These are phyloP conservation scores for Immersiporthe knoxdaviesiana DNA, from an alignment of 2,329 filamentous ascomycete species.

Conservation along the genomic window DNA sequence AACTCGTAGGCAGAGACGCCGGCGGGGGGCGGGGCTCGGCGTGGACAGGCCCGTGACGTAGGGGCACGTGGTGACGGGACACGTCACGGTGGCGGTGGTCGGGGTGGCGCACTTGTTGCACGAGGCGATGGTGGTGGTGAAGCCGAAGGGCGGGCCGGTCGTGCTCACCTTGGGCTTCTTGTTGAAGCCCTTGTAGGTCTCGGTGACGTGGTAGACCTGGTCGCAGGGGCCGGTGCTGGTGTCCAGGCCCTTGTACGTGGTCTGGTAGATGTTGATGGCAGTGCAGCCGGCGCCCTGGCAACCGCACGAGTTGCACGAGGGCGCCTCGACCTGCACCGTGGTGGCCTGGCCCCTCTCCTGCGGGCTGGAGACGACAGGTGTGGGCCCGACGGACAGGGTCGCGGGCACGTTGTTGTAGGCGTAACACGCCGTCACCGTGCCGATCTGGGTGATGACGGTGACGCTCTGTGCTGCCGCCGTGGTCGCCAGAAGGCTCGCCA, in stretches of 20 bases:
- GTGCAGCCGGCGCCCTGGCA: constrained; percentile 17
- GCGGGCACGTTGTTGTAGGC: neutral
- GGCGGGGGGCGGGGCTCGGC: constrained; percentile 12
- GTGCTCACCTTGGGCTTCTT: neutral
- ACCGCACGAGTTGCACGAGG: constrained; percentile 16
- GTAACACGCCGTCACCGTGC: constrained; percentile 5
- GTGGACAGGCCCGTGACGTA: constrained; percentile 12
- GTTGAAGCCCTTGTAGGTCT: constrained; percentile 10
- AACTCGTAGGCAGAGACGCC: constrained; percentile 3
- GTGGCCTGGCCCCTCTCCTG: constrained; percentile 3
- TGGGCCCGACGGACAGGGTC: neutral
- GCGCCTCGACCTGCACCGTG: constrained; percentile 16
- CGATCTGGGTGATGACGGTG: constrained; percentile 1
- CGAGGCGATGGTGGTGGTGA: constrained; percentile 5
- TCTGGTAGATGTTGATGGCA: constrained; percentile 12
- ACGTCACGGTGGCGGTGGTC: neutral
- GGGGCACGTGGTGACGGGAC: constrained; percentile 15
- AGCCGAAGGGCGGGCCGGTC: neutral
- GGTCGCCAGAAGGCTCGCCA: constrained; percentile 1
- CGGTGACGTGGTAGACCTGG: constrained; percentile 17
- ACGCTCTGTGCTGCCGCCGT: neutral
- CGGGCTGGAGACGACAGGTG: constrained; percentile 2
- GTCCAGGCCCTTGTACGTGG: constrained; percentile 1
- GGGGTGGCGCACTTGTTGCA: constrained; percentile 10
- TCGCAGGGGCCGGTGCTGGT: neutral